phyloP scores from a whole-genome alignment of 2,329 filamentous ascomycete genomes.

The Zelopaecilomyces penicillatus region DNA sequence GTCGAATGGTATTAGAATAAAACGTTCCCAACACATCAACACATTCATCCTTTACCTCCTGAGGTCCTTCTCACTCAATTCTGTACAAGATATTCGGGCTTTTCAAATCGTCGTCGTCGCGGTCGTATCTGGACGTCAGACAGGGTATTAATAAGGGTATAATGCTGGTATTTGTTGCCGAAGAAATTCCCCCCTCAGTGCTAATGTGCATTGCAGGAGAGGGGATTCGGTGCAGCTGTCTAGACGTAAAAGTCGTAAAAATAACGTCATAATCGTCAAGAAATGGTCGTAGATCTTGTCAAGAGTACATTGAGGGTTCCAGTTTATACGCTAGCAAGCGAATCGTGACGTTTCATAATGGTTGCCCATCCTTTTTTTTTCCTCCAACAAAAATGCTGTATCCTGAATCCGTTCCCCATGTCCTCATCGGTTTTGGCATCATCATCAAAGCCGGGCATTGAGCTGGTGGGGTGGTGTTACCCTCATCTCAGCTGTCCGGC shows the following conservation, averaged over 20 bases:
- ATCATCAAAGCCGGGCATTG: constrained; percentile 25
- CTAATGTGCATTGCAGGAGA: constrained; percentile 21
- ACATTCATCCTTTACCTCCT: constrained; percentile 2
- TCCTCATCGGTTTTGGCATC: constrained; percentile 29
- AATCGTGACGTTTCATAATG: constrained; percentile 28
- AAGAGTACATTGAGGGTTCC: constrained; percentile 23
- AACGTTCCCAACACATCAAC: constrained; percentile 3
- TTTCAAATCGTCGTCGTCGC: constrained; percentile 23
- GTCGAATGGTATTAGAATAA: too few species aligned
- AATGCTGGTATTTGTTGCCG: constrained; percentile 29
- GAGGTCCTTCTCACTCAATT: not conserved
- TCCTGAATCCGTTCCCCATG: constrained; percentile 31
- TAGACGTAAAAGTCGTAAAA: constrained; percentile 39
- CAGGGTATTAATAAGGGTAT: constrained; percentile 34
- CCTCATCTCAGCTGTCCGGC: not conserved
- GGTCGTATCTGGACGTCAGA: constrained; percentile 27
- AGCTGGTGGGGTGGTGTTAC: constrained; percentile 4
- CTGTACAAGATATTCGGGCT: constrained; percentile 7
- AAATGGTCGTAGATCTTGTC: constrained; percentile 28
- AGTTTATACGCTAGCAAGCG: constrained; percentile 18
- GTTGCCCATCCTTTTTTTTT: constrained; percentile 26
- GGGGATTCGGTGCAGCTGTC: constrained; percentile 31
- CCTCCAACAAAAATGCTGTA: constrained; percentile 30
- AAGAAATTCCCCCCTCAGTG: constrained; percentile 23
- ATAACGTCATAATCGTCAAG: constrained; percentile 38